These are phyloP conservation scores for Thraustochytrium sp. DNA, from an alignment of 352 stramenopile species.

Conservation along the genomic window DNA sequence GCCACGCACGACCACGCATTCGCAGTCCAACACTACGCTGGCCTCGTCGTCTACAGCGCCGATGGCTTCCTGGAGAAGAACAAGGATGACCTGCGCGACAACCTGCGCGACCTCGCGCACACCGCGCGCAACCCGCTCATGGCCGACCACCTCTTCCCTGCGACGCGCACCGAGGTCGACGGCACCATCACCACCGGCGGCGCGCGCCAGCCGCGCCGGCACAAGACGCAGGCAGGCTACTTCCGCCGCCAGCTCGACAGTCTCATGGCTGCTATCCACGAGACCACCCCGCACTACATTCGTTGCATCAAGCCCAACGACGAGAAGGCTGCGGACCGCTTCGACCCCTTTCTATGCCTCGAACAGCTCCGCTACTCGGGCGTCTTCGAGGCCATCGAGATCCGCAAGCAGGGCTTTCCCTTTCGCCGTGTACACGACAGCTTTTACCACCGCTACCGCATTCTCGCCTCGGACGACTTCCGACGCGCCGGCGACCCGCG, in stretches of 20 bases:
- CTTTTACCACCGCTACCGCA: slow-evolving; percentile 41
- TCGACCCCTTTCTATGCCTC: slow-evolving; percentile 82
- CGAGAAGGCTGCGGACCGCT: slow-evolving; percentile 75
- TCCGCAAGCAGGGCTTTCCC: slow-evolving; percentile 94
- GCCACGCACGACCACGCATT: slow-evolving; percentile 56
- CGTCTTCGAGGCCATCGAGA: slow-evolving; percentile 95
- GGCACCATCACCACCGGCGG: slow-evolving; percentile 52
- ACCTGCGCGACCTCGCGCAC: slow-evolving; percentile 61
- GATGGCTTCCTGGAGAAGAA: slow-evolving; percentile 94
- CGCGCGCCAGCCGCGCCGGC: slow-evolving; percentile 60
- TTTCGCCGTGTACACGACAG: slow-evolving; percentile 84
- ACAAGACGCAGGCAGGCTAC: slow-evolving; percentile 60
- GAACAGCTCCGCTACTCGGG: slow-evolving; percentile 95
- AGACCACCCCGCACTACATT: slow-evolving; percentile 91
- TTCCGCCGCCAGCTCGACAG: slow-evolving; percentile 82
- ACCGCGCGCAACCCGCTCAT: slow-evolving; percentile 45
- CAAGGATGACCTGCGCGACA: slow-evolving; percentile 87
- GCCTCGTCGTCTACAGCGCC: slow-evolving; percentile 84
- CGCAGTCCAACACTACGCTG: slow-evolving; percentile 89
- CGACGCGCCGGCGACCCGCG: not conserved
- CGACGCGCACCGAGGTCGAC: slow-evolving; percentile 29
- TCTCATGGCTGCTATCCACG: slow-evolving; percentile 85
- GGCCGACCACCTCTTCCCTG: slow-evolving; percentile 49
- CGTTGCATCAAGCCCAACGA: slow-evolving; percentile 98
- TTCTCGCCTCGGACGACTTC: not conserved